Conservation (phyloP, 768 basidiomycete species). For the Phaeotremella fagi region DNA sequence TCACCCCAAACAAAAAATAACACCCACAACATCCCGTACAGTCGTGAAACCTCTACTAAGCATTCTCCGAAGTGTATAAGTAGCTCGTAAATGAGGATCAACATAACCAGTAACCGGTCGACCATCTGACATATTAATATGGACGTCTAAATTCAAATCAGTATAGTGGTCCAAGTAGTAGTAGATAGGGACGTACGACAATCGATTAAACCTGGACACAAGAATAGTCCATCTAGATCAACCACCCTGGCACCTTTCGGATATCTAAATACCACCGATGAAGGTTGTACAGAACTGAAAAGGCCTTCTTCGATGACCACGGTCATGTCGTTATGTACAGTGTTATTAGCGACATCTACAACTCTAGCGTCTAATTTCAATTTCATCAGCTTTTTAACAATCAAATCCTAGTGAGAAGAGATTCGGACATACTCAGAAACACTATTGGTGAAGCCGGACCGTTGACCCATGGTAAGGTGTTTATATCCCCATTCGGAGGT, state of each 20-base stretch:
- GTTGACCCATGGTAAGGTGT: not conserved
- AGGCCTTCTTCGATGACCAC: not conserved
- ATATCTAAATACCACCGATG: not conserved
- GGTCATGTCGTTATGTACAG: not conserved
- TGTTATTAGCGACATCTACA: not conserved
- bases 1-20: too few relatives aligned
- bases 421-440: not conserved
- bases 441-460: not conserved
- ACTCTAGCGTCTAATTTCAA: not conserved
- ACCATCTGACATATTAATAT: conserved; percentile 10
- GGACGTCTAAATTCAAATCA: conserved; percentile 1
- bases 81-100: conserved; percentile 40
- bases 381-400: too few relatives aligned
- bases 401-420: too few relatives aligned
- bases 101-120: not conserved
- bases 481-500: not conserved
- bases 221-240: conserved; percentile 3
- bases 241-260: not conserved
- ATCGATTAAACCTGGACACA: conserved; percentile 11
- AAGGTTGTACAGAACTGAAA: not conserved
- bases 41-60: conserved; percentile 51
- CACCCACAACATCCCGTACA: conserved; percentile 42
- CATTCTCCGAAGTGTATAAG: conserved; percentile 52
- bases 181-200: conserved; percentile 12
- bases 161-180: not conserved